phyloP scores from a whole-genome alignment of 1,284 basidiomycete species.

The Sparassis latifolia region DNA sequence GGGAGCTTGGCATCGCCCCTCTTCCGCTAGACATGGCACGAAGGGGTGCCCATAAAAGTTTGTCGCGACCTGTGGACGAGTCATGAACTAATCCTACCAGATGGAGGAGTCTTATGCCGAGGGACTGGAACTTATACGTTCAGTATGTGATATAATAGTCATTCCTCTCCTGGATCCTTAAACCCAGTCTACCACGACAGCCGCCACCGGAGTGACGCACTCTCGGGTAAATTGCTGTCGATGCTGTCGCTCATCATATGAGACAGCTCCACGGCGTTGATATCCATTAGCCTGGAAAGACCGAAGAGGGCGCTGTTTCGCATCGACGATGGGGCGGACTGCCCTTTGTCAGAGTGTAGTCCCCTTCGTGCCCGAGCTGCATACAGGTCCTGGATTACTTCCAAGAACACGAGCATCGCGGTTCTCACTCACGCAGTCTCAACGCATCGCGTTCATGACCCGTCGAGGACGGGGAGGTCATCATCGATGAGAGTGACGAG shows the following conservation, averaged over 20 bases:
- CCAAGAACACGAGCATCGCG: constrained; percentile 24
- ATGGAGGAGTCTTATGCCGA: constrained; percentile 77
- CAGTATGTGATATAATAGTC: constrained; percentile 37
- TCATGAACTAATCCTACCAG: constrained; percentile 72
- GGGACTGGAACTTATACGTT: constrained; percentile 76
- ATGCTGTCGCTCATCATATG: constrained; percentile 44
- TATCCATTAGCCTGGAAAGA: constrained; percentile 34
- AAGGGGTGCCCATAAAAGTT: constrained; percentile 21
- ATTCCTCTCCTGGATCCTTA: too few relatives aligned
- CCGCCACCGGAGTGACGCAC: too few relatives aligned
- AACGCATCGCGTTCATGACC: constrained; percentile 19
- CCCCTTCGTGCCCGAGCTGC: constrained; percentile 51
- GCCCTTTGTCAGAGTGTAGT: constrained; percentile 30
- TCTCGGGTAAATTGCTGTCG: constrained; percentile 25
- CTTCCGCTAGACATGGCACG: constrained; percentile 22
- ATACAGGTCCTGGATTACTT: constrained; percentile 62
- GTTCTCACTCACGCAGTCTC: constrained; percentile 17
- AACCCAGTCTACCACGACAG: too few relatives aligned
- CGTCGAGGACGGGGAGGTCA: constrained; percentile 10
- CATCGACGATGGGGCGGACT: constrained; percentile 17
- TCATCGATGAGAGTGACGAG: constrained; percentile 18
- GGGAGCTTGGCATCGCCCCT: constrained; percentile 16
- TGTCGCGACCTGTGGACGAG: constrained; percentile 28
- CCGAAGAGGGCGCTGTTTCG: constrained; percentile 21
- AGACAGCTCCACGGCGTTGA: constrained; percentile 25